phyloP scores from a whole-genome alignment of 2,329 filamentous ascomycete genomes.

The Alternaria conjuncta region DNA sequence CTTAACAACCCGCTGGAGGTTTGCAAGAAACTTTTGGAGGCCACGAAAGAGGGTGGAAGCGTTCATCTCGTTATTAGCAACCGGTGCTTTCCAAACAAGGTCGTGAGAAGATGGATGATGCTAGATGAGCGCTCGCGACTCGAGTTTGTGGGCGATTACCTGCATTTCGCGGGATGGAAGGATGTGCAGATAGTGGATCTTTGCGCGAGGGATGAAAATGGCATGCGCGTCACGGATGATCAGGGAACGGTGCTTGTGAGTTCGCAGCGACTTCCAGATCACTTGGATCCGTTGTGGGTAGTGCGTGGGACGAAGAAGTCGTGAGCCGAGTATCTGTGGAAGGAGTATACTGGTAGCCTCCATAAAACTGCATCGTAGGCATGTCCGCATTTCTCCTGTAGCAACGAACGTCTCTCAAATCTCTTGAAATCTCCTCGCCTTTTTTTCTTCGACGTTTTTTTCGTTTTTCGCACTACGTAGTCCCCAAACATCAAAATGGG shows the following conservation, averaged over 20 bases:
- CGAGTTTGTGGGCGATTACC: slow-evolving; percentile 59
- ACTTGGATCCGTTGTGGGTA: slow-evolving; percentile 38
- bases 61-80: slow-evolving; percentile 61
- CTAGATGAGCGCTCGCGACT: slow-evolving; percentile 55
- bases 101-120: slow-evolving; percentile 56
- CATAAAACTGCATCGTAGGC: not conserved
- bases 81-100: slow-evolving; percentile 62
- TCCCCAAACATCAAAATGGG: not conserved
- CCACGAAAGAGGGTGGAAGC: slow-evolving; percentile 51
- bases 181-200: slow-evolving; percentile 61
- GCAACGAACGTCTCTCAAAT: not conserved
- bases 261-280: slow-evolving; percentile 17
- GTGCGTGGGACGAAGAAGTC: slow-evolving; percentile 28
- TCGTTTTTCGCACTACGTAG: not conserved
- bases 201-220: slow-evolving; percentile 48
- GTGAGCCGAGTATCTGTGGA: not conserved
- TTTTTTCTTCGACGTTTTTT: not conserved
- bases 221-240: slow-evolving; percentile 29
- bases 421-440: not conserved
- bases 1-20: slow-evolving; percentile 56
- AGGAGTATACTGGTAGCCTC: not conserved
- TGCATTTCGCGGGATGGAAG: slow-evolving; percentile 59
- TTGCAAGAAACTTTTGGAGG: slow-evolving; percentile 50
- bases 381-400: not conserved
- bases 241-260: slow-evolving; percentile 22